Percentiles rank a stretch among this genome's conserved stretches.
Evolutionary conservation across 2,329 filamentous ascomycete genomes (phyloP).

Genomic region (Endoconidiophora laricicola): DNA sequence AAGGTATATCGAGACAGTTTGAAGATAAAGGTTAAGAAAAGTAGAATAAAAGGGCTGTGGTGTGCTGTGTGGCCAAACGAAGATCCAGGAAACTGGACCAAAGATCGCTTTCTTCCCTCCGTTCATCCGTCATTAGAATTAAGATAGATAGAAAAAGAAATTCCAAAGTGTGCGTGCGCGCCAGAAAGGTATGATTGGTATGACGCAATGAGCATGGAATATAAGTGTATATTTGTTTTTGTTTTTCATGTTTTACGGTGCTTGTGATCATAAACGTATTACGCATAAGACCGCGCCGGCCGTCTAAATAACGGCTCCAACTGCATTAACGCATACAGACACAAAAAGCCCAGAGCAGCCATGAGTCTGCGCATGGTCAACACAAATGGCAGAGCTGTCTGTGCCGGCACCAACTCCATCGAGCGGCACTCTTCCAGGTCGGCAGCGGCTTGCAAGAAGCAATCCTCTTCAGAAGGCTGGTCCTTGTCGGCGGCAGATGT

Average conservation of each 20-base stretch:
- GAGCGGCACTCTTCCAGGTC: slow-evolving; percentile 12
- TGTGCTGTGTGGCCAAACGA: slow-evolving; percentile 13
- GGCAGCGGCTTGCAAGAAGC: slow-evolving; percentile 9
- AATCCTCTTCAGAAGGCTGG: slow-evolving; percentile 2
- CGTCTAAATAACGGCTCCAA: slow-evolving; percentile 13
- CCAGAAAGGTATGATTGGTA: neutral
- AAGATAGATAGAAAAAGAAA: slow-evolving; percentile 2
- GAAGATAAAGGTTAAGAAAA: neutral
- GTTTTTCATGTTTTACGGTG: neutral
- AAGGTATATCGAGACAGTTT: neutral
- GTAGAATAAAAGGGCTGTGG: slow-evolving; percentile 1
- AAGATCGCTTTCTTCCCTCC: slow-evolving; percentile 1
- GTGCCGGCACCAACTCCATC: neutral
- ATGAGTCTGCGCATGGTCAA: slow-evolving; percentile 11
- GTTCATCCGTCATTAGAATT: slow-evolving; percentile 11
- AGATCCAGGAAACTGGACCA: slow-evolving; percentile 7
- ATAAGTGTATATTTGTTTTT: neutral
- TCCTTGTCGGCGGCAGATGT: neutral
- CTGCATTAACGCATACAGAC: slow-evolving; percentile 12
- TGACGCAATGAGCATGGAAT: neutral
- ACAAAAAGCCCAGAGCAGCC: slow-evolving; percentile 11
- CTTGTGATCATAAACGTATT: slow-evolving; percentile 1
- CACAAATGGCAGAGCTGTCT: slow-evolving; percentile 2
- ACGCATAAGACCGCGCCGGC: slow-evolving; percentile 11
- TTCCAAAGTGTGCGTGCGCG: neutral